Evolutionary conservation across 2,329 filamentous ascomycete genomes (phyloP).

Genomic region (Xylaria sp.): DNA sequence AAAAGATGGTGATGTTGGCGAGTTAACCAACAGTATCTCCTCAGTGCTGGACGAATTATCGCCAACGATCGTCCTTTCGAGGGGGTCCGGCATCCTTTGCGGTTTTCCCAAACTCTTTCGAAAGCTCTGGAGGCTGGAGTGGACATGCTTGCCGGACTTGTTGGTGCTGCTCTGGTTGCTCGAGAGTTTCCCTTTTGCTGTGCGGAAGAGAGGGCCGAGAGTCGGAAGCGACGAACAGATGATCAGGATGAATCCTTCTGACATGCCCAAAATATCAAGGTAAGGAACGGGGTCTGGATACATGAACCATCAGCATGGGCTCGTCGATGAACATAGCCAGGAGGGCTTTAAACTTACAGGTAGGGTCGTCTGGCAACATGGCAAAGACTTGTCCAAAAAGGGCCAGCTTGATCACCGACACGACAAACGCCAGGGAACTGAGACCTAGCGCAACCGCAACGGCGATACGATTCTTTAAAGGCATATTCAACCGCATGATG

Average conservation of each 20-base stretch:
- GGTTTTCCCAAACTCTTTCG: conserved; percentile 15
- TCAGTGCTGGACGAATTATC: conserved; percentile 20
- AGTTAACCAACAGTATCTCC: conserved; percentile 19
- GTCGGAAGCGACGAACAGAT: conserved; percentile 27
- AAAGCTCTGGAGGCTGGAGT: conserved; percentile 19
- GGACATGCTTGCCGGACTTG: conserved; percentile 10
- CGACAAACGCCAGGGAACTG: conserved; percentile 31
- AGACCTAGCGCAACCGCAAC: conserved; percentile 32
- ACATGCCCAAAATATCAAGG: conserved; percentile 33
- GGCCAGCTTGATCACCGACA: conserved; percentile 35
- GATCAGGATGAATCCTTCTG: conserved; percentile 30
- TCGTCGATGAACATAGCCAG: neutral
- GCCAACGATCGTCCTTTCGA: conserved; percentile 12
- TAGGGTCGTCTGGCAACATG: conserved; percentile 31
- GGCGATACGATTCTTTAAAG: conserved; percentile 30
- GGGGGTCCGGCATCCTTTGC: conserved; percentile 10
- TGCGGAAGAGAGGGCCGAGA: conserved; percentile 25
- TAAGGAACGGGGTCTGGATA: conserved; percentile 29
- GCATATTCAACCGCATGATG: conserved; percentile 39
- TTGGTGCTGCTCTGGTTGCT: conserved; percentile 11
- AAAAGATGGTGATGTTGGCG: conserved; percentile 1
- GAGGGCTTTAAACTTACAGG: conserved; percentile 28
- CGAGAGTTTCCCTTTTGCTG: conserved; percentile 19
- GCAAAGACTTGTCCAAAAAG: conserved; percentile 31
- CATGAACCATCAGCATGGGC: conserved; percentile 6